These are phyloP conservation scores for Nepenthes mirabilis DNA, from an alignment of 148 eudicot species.

Conservation along the genomic window DNA sequence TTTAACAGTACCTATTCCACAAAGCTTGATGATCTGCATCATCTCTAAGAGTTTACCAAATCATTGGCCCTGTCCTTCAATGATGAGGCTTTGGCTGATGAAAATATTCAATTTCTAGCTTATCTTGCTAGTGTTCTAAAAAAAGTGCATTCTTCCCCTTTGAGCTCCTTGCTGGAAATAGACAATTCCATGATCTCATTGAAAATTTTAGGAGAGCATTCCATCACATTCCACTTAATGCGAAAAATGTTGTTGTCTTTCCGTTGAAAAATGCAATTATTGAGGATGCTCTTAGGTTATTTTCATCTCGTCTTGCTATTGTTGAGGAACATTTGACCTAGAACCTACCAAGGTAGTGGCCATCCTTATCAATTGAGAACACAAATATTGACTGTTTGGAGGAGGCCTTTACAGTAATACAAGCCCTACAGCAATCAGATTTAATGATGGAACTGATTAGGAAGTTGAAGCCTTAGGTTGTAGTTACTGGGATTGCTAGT, in stretches of 20 bases:
- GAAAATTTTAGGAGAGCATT: conserved; percentile 80
- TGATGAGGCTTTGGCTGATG: conserved; percentile 92
- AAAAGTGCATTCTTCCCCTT: conserved; percentile 54
- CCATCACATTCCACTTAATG: conserved; percentile 72
- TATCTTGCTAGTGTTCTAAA: conserved; percentile 75
- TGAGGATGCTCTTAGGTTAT: conserved; percentile 73
- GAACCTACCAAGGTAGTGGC: conserved; percentile 80
- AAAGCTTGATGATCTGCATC: too few relatives aligned
- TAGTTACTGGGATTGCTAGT: conserved; percentile 84
- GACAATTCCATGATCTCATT: conserved; percentile 68
- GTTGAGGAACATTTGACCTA: conserved; percentile 79
- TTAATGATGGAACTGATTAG: conserved; percentile 79
- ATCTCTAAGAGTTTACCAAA: conserved; percentile 76
- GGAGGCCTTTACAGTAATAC: conserved; percentile 70
- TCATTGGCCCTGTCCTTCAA: conserved; percentile 84
- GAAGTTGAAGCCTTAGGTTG: conserved; percentile 91
- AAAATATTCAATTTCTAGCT: conserved; percentile 92
- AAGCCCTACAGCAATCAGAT: conserved; percentile 95
- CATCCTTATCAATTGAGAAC: conserved; percentile 66
- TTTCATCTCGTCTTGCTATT: conserved; percentile 90
- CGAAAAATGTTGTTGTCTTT: conserved; percentile 77
- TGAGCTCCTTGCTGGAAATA: conserved; percentile 86
- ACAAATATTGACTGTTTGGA: conserved; percentile 21
- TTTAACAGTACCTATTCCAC: too few relatives aligned
- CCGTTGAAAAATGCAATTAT: conserved; percentile 93